Base-by-base conservation (phyloP, 2,329 filamentous ascomycete genomes). In the Incumbomyces delicatus region DNA sequence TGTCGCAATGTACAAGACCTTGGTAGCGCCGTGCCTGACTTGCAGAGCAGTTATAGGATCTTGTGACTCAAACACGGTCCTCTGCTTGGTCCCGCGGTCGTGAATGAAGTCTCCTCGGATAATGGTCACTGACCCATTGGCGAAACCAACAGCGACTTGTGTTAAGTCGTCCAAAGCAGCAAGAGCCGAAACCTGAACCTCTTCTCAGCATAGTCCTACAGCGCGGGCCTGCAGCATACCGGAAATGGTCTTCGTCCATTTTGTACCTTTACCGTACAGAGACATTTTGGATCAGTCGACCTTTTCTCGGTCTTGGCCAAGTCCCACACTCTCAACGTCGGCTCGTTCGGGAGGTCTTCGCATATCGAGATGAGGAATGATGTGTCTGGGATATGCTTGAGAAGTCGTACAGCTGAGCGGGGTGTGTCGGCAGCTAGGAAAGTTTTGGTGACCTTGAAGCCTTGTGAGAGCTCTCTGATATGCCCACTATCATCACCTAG, bases 241-340 rank as follows among this genome's bases (percentile, higher is more conserved):
- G 92, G 92, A 65, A 95, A 96, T 57, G 85, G 87, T 62, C 90
- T 88, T 62, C 86, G 79, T 34, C 85, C 88, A 69, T 96, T 96
- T 62, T 88, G 85, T 54, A 98, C 83, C 17, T 76, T 80, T 43
- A 95, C 69, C 1, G 84, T 92, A 61, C 87, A 94, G 55, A 95
- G 74, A 62, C 92, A 96, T 33, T 83, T 86, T 13, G 92, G 92
- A 51, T 83, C 73, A 35, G 88, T 88, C 3, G 87, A 94, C 74
- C 94, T 96, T 75, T 92, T 96, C 56, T 94, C 87, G 3, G 83
- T 76, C 67, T 89, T 94, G 63, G 96, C 89, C 57, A 98, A 73
- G 17, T 87, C 90, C 92, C 92, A 98, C n/a, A 96, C 90, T 64
- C 95, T 96, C 50, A 98, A 68, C 16, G 90, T 76, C 0, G 92